A percentile compares a stretch with the other conserved stretches of the same genome.
Evolutionary conservation across 2,329 filamentous ascomycete species (phyloP).

Genomic region (Calonectria crousiana): DNA sequence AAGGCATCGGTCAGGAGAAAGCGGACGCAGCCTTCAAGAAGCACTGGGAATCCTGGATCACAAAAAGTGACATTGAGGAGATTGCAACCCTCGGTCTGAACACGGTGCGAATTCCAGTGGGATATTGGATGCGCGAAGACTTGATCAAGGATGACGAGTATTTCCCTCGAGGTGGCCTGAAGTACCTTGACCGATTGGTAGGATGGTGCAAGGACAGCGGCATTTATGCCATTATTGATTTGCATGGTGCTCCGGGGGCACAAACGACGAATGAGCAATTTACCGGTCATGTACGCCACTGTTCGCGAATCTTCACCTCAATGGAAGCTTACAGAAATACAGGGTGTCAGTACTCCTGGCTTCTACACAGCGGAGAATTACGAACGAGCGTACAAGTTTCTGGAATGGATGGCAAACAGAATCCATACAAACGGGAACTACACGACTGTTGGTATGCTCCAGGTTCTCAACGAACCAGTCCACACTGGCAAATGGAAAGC

Average conservation of each 20-base stretch:
- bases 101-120: conserved; percentile 42
- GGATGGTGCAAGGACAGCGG: conserved; percentile 41
- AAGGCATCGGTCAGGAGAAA: conserved; percentile 38
- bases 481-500: conserved; percentile 46
- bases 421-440: conserved; percentile 64
- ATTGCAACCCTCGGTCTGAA: conserved; percentile 41
- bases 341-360: conserved; percentile 49
- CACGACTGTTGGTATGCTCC: conserved; percentile 69
- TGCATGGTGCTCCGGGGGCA: conserved; percentile 40
- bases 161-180: conserved; percentile 39
- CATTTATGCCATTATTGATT: conserved; percentile 42
- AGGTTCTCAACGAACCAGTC: conserved; percentile 70
- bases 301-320: accelerated
- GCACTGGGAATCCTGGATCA: conserved; percentile 43
- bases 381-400: conserved; percentile 64
- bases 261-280: conserved; percentile 41
- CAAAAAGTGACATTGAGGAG: conserved; percentile 37
- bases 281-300: conserved; percentile 40
- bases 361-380: conserved; percentile 70
- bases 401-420: conserved; percentile 66
- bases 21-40: conserved; percentile 40
- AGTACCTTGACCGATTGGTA: conserved; percentile 42
- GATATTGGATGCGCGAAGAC: conserved; percentile 44
- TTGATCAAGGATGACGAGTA: conserved; percentile 36
- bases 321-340: not conserved